Conservation (phyloP, 2,329 filamentous ascomycete genomes). For the Beauveria caledonica region DNA sequence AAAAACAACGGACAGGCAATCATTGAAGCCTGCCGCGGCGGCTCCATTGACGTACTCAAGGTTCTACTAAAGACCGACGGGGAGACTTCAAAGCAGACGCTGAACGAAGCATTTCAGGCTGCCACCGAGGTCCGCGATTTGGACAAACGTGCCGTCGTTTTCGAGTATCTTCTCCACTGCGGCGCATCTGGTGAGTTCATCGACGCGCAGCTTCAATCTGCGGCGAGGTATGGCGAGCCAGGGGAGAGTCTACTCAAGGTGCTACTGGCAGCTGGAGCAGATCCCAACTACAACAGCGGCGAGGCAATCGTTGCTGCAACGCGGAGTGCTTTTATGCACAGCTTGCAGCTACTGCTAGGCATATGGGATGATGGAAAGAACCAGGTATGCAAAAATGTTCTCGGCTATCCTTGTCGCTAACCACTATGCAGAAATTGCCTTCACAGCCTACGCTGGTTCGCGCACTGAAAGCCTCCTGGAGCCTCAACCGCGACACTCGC, state of each 20-base stretch:
- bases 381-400: conserved; percentile 27
- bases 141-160: conserved; percentile 38
- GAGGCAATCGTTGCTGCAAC: conserved; percentile 48
- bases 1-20: conserved; percentile 45
- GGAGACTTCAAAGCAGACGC: conserved; percentile 30
- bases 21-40: conserved; percentile 44
- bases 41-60: conserved; percentile 39
- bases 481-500: conserved; percentile 38
- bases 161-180: conserved; percentile 40
- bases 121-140: conserved; percentile 45
- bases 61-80: conserved; percentile 39
- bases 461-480: conserved; percentile 47
- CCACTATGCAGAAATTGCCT: conserved; percentile 32
- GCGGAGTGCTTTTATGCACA: conserved; percentile 41
- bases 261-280: conserved; percentile 44
- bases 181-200: conserved; percentile 44
- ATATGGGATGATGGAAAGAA: conserved; percentile 32
- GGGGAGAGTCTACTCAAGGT: conserved; percentile 41
- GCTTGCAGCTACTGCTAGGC: conserved; percentile 43
- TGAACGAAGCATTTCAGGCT: conserved; percentile 46
- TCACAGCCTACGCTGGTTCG: conserved; percentile 39
- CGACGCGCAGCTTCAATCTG: conserved; percentile 44
- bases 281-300: conserved; percentile 45
- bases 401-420: conserved; percentile 10
- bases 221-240: conserved; percentile 41